A percentile compares a stretch with the other conserved stretches of the same genome.
These are phyloP conservation scores for Monosporascus sp. DNA, from an alignment of 2,329 filamentous ascomycete species.

Conservation along the genomic window DNA sequence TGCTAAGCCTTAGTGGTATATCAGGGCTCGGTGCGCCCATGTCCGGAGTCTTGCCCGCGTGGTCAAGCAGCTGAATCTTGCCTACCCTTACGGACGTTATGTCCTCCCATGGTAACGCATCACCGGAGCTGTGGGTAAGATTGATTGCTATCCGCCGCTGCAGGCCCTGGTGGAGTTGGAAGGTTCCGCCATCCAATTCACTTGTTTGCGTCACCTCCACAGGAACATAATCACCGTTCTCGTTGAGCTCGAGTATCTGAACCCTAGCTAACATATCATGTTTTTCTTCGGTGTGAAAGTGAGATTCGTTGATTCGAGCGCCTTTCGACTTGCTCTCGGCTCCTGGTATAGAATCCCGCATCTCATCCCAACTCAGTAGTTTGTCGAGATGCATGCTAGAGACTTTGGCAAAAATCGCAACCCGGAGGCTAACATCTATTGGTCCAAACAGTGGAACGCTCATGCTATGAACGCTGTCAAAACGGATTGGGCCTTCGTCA, in stretches of 20 bases:
- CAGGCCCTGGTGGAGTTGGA: slow-evolving; percentile 90
- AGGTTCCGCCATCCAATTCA: slow-evolving; percentile 81
- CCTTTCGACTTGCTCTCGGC: slow-evolving; percentile 50
- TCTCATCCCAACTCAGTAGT: slow-evolving; percentile 96
- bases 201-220: slow-evolving; percentile 87
- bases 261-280: slow-evolving; percentile 87
- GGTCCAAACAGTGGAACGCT: slow-evolving; percentile 78
- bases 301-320: slow-evolving; percentile 77
- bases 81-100: slow-evolving; percentile 73
- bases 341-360: slow-evolving; percentile 70
- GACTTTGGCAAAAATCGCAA: slow-evolving; percentile 87
- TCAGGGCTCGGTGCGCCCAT: slow-evolving; percentile 67
- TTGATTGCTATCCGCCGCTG: slow-evolving; percentile 84
- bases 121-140: slow-evolving; percentile 85
- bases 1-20: slow-evolving; percentile 69
- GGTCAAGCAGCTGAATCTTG: slow-evolving; percentile 76
- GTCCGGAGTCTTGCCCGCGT: slow-evolving; percentile 77
- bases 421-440: slow-evolving; percentile 68
- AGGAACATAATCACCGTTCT: slow-evolving; percentile 83
- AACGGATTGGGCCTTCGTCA: slow-evolving; percentile 85
- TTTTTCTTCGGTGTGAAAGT: slow-evolving; percentile 89
- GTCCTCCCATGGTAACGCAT: slow-evolving; percentile 83
- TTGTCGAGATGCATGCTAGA: slow-evolving; percentile 95
- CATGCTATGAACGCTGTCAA: slow-evolving; percentile 98
- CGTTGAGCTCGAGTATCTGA: slow-evolving; percentile 86